Evolutionary conservation across 345 rosid genomes (phyloP), one percentile per base, ranked within the genome.

Genomic region (Boechera retrofracta): DNA sequence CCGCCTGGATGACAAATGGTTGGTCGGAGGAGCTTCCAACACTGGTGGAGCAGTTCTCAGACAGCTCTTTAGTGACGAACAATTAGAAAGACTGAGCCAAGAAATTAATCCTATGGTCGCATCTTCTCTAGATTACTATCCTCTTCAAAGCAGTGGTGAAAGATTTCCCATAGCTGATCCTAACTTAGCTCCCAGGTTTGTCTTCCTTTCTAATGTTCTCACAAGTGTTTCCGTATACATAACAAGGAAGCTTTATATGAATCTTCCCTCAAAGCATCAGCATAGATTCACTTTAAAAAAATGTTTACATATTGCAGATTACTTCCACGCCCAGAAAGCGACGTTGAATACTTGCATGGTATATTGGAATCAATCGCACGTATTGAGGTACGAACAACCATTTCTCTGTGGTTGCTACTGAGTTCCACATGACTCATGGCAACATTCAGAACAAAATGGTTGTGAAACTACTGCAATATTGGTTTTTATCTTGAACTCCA

Each of bases 21-120:
- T 94, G 39, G 98, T 94, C 11, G 98, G 97, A 74, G 97, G 97
- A 76, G 98, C 98, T 77, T 94, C 98, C 67, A 94, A 94, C 71
- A 94, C 97, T 49, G 98, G 98, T 2, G 98, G 98, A 75, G 97
- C 92, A 18, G 92, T 92, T 78, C 95, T 94, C 52, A 86, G 92
- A 71, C 86, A 89, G 75, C 75, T 88, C 24, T 94, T 94, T 64
- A 88, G 86, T 5, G 97, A 94, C 39, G 86, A 90, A 67, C 90
- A 89, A 56, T 59, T 94, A 80, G 86, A 81, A 74, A 81, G 69
- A 75, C 78, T 92, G 76, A 94, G 98, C 48, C 84, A 79, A 75
- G 81, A 77, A 67, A 94, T 94, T 36, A 71, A 89, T 86, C 98
- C 93, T 26, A 55, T 5, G 57, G 71, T 87, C 53, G 86, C 85